Evolutionary conservation across 805 yeast genomes (phyloP), one percentile per base, ranked within the genome.

Genomic region (Metschnikowia gelsemii): DNA sequence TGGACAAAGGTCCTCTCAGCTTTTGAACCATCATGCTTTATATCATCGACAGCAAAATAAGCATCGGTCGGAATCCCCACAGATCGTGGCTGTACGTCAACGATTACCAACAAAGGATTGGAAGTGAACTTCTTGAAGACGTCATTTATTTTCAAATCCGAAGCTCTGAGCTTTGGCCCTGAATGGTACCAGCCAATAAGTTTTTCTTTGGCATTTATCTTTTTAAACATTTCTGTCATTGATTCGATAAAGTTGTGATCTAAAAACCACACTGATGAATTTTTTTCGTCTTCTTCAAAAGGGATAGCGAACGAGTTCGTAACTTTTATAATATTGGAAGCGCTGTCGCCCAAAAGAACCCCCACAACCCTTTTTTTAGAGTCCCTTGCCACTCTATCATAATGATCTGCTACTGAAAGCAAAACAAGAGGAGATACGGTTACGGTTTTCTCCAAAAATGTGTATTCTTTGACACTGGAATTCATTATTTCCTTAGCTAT

Each of bases 131-230:
- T 82, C 62, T 84, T 89, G 72, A 93, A 89, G 2, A 69, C 71
- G 51, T 93, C 96, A 61, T 91, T 91, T 57, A 93, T 93, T 60
- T 85, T 87, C 49, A 93, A 72, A 61, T 93, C 99, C 12, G 95
- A 83, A 1, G 90, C 77, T 55, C 80, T 82, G 51, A 95, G 76
- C 62, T 89, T 89, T 14, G 98, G 97, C 4, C 99, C 99, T 7
- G 96, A 84, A 64, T 93, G 99, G 62, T 93, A 93, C 99, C 99
- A 93, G n/a, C 99, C 99, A 60, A 93, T 82, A 35, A 93, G 74
- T 61, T 81, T 87, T 64, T 93, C 99, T 67, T 87, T 90, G 14
- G 99, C 99, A 68, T 90, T 95, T 62, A 93, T 90, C 64, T 95
- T 93, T 62, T 87, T 88, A 69, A 89, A 91, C 99, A 93, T 93